Evolutionary conservation across 2,329 filamentous ascomycete genomes (phyloP).

Genomic region (Trichophyton rubrum): DNA sequence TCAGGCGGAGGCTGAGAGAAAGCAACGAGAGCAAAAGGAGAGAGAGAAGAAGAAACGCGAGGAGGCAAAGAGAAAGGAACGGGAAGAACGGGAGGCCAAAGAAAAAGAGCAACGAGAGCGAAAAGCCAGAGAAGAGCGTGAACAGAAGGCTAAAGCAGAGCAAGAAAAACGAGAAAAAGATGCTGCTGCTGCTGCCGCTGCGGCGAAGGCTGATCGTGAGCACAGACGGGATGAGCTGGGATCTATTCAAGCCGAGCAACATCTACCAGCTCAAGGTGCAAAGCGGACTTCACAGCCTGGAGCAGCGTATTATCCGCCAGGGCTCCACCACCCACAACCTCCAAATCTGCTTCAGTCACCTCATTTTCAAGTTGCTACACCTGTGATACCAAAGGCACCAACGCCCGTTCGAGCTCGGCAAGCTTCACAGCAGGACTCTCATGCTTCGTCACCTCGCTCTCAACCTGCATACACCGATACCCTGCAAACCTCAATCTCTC

Average conservation of each 20-base stretch:
- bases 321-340: conserved; percentile 42
- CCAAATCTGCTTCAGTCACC: conserved; percentile 56
- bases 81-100: conserved; percentile 45
- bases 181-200: conserved; percentile 20
- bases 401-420: conserved; percentile 68
- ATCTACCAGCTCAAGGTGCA: conserved; percentile 15
- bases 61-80: conserved; percentile 63
- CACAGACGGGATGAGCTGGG: conserved; percentile 33
- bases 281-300: conserved; percentile 48
- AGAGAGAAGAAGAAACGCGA: conserved; percentile 66
- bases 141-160: conserved; percentile 38
- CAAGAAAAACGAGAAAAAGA: conserved; percentile 40
- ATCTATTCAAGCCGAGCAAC: conserved; percentile 15
- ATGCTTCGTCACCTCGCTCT: conserved; percentile 51
- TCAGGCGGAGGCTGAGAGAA: conserved; percentile 75
- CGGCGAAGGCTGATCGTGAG: conserved; percentile 34
- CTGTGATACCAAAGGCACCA: conserved; percentile 67
- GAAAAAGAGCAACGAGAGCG: conserved; percentile 66
- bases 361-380: conserved; percentile 65
- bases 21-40: conserved; percentile 65
- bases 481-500: conserved; percentile 52
- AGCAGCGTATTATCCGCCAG: conserved; percentile 42
- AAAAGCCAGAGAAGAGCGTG: conserved; percentile 50
- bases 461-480: conserved; percentile 39
- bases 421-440: conserved; percentile 63